Base-by-base conservation (phyloP, 208 protist species). In the Wallacemonas sp. region DNA sequence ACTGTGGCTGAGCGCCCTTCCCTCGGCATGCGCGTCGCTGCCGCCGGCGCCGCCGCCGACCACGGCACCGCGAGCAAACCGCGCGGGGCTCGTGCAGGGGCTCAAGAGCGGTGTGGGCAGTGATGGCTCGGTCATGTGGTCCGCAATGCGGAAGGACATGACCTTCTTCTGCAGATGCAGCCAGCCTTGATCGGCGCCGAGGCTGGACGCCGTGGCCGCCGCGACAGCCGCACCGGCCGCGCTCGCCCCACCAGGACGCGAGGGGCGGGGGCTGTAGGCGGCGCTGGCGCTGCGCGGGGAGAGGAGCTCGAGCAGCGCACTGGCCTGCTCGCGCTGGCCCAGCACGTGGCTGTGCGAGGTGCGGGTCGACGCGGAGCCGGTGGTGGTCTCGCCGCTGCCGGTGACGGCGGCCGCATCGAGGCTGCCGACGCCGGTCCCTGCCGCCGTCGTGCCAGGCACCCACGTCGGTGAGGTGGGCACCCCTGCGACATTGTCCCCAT, bases 241-340 rank as follows among this genome's bases (percentile, higher is more conserved):
- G 31, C 52, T 59, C n/a, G 32, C 26, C 16, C 52, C 52, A 25
- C 52, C 32, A 25, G 20, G 49, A 33, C 25, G 49, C 20, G 49
- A 36, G 5, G 32, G 10, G 29, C 52, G 52, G 16, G 29, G 31
- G 29, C 31, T 36, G 3, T 25, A n/a, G 3, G 18, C 25, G 52
- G 16, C 26, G 7, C 3, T 3, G 31, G 52, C 18, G 29, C 49
- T 57, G 28, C 0, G 49, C 20, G 52, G 52, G 4, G 31, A 44
- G n/a, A 59, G 20, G n/a, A 59, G 52, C 52, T 59, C 52, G 12
- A 59, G 52, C 14, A 59, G 2, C 52, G 32, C 32, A 25, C 52
- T 59, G 10, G 32, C n/a, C 52, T 59, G 52, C 31, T 59, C 52
- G 20, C 52, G 52, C 32, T 59, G 52, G 7, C 29, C 31, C 11